Conservation (phyloP, 352 stramenopile species). For the Phytophthora citrophthora region DNA sequence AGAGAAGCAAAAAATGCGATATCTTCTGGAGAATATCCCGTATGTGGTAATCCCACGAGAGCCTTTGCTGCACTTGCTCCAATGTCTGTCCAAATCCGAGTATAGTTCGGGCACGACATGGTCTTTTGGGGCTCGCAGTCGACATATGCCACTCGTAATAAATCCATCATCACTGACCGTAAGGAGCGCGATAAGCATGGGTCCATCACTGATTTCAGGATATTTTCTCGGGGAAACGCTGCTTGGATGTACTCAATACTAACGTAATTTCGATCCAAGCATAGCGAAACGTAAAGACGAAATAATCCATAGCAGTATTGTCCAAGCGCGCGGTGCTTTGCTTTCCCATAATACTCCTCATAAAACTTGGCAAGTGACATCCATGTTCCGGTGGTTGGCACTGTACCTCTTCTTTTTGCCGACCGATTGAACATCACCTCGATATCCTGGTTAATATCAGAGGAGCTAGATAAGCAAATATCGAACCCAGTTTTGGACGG, state of each 20-base stretch:
- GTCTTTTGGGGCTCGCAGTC: slow-evolving; percentile 74
- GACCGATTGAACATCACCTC: slow-evolving; percentile 47
- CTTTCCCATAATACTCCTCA: slow-evolving; percentile 61
- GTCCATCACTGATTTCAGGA: slow-evolving; percentile 61
- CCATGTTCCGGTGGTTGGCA: slow-evolving; percentile 37
- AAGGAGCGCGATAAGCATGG: slow-evolving; percentile 52
- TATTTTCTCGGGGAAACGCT: slow-evolving; percentile 61
- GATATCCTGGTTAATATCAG: slow-evolving; percentile 34
- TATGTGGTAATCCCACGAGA: slow-evolving; percentile 35
- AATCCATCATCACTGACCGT: slow-evolving; percentile 69
- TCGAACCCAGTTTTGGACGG: slow-evolving; percentile 55
- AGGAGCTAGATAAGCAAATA: slow-evolving; percentile 43
- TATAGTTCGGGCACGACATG: slow-evolving; percentile 69
- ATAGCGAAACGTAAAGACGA: slow-evolving; percentile 72
- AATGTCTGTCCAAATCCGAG: slow-evolving; percentile 71
- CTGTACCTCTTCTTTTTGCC: slow-evolving; percentile 3
- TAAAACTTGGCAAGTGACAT: slow-evolving; percentile 61
- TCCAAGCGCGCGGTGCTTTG: slow-evolving; percentile 51
- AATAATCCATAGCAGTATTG: slow-evolving; percentile 81
- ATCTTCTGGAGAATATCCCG: slow-evolving; percentile 48
- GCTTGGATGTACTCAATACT: slow-evolving; percentile 76
- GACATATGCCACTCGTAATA: slow-evolving; percentile 70
- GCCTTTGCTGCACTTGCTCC: slow-evolving; percentile 33
- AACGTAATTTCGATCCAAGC: slow-evolving; percentile 77
- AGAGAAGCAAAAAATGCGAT: slow-evolving; percentile 56